Evolutionary conservation across 2,329 filamentous ascomycete genomes (phyloP).

Genomic region (Emergomyces africanus): DNA sequence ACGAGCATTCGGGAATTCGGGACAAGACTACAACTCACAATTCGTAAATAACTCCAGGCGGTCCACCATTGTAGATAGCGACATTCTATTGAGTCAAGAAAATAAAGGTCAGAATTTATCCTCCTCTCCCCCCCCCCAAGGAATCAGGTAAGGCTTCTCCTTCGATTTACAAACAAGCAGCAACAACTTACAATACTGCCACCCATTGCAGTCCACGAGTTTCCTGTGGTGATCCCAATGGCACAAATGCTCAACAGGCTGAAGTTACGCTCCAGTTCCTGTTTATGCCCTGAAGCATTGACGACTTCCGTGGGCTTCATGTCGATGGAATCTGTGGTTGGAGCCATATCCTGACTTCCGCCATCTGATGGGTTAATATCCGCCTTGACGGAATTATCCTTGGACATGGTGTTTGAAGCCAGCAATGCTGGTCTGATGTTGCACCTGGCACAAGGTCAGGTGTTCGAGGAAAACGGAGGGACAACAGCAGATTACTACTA

Average conservation of each 20-base stretch:
- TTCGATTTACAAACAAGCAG: conserved; percentile 8
- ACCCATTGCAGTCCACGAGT: conserved; percentile 52
- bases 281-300: conserved; percentile 52
- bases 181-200: conserved; percentile 45
- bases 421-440: background rate
- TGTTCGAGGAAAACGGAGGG: background rate
- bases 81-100: conserved; percentile 24
- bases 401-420: background rate
- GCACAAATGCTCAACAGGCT: conserved; percentile 47
- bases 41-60: conserved; percentile 50
- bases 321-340: conserved; percentile 4
- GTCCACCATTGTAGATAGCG: conserved; percentile 49
- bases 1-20: no score
- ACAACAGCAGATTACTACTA: background rate
- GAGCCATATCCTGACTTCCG: conserved; percentile 2
- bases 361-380: background rate
- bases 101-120: conserved; percentile 4
- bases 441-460: background rate
- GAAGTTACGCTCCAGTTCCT: conserved; percentile 52
- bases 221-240: conserved; percentile 49
- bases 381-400: conserved; percentile 1
- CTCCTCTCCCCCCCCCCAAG: no score
- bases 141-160: background rate
- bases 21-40: conserved; percentile 38
- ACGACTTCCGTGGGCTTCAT: conserved; percentile 33